A percentile compares a stretch with the other conserved stretches of the same genome.
Conservation (phyloP, 371 early-diverging fungal species). For the Lichtheimia ornata region DNA sequence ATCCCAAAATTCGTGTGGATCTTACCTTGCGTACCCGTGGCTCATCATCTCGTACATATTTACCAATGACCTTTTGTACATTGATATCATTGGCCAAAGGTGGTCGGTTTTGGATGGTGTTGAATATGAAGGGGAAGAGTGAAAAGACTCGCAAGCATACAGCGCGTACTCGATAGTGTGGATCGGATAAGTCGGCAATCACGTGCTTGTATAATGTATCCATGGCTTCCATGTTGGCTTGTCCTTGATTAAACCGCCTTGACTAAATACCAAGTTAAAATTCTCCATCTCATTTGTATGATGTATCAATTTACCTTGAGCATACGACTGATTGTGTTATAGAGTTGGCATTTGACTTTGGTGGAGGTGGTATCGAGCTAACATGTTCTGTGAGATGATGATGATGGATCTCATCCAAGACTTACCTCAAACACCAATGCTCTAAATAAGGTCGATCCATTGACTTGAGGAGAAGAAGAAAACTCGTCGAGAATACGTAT, state of each 20-base stretch:
- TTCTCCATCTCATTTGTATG: background rate
- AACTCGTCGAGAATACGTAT: conserved; percentile 1
- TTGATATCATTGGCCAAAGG: conserved; percentile 17
- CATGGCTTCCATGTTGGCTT: conserved; percentile 22
- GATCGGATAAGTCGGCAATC: conserved; percentile 42
- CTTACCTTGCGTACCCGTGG: conserved; percentile 57
- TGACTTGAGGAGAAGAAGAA: conserved; percentile 20
- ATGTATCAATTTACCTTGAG: background rate
- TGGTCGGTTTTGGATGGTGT: too few species aligned
- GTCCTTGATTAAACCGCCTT: conserved; percentile 12
- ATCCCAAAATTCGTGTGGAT: background rate
- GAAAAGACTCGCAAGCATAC: conserved; percentile 48
- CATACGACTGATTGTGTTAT: background rate
- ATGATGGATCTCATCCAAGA: background rate
- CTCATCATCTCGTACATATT: conserved; percentile 56
- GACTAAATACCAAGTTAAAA: background rate
- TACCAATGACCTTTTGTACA: conserved; percentile 53
- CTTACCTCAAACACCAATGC: conserved; percentile 23
- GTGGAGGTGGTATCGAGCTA: background rate
- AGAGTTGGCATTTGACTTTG: background rate
- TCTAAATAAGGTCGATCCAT: conserved; percentile 13
- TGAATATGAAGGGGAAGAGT: conserved; percentile 38
- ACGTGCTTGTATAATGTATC: conserved; percentile 33
- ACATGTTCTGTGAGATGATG: background rate
- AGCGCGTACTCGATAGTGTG: conserved; percentile 55